A percentile compares a stretch with the other conserved stretches of the same genome.
These are phyloP conservation scores for Tylopilus felleus DNA, from an alignment of 768 basidiomycete species.

Conservation along the genomic window DNA sequence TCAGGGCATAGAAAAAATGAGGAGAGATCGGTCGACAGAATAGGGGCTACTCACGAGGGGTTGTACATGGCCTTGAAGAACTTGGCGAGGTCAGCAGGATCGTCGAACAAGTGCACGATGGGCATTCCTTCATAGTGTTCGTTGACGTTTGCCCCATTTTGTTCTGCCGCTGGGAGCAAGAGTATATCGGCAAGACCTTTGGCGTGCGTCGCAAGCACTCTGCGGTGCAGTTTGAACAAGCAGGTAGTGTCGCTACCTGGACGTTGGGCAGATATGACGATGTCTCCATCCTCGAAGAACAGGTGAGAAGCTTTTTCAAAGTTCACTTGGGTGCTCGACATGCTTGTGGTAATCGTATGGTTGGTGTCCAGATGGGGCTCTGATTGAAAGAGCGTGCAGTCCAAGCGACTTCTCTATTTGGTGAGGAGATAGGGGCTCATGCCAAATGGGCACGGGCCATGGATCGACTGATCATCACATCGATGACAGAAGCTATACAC, in stretches of 20 bases:
- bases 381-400: not conserved
- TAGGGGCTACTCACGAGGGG: not conserved
- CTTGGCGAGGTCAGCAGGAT: not conserved
- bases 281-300: not conserved
- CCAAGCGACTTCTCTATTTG: not conserved
- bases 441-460: not conserved
- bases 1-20: not conserved
- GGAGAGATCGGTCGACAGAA: too few species aligned
- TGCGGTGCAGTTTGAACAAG: not conserved
- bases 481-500: conserved; percentile 8
- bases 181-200: not conserved
- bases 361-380: not conserved
- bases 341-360: not conserved
- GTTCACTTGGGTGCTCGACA: not conserved
- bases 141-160: not conserved
- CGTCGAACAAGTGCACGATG: not conserved
- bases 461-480: not conserved
- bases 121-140: not conserved
- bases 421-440: not conserved
- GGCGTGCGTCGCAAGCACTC: not conserved
- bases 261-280: not conserved
- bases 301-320: not conserved
- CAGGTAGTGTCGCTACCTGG: not conserved
- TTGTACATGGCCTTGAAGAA: not conserved
- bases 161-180: not conserved